Base-by-base conservation (phyloP, 331 rosid genomes). In the Spiraea crenata region DNA sequence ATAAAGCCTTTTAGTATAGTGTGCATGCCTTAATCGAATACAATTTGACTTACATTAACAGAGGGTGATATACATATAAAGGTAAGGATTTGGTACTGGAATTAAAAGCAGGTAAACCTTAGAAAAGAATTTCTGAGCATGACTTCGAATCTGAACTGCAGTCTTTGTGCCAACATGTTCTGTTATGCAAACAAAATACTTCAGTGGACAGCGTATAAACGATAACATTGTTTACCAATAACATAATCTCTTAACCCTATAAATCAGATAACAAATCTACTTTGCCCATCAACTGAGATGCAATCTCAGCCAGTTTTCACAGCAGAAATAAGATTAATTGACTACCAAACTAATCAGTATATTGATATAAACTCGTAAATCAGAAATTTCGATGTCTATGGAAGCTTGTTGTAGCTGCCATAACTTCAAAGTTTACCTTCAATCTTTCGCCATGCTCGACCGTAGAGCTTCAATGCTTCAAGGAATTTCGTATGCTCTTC, bases 401-500 rank as follows among this genome's bases (percentile, higher is more conserved):
- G 7, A 64, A 15, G 9, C 38, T 15, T 14, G 25, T 15, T 14
- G 25, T 45, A 16, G 11, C 31, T 25, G 31, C 2, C 2, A 25
- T 25, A 25, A 25, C 31, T 13, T n/a, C 67, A 4, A 49, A 52
- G 34, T 35, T 4, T 62, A 92, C 98, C 91, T 87, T 92, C 95
- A n/a, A 92, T 90, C 71, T 73, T 82, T 67, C 92, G 83, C 98
- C 98, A 92, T 2, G 90, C 92, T 7, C 98, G 86, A 35, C 98
- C 95, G 39, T 86, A 76, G 31, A 92, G 72, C 84, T 88, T 92
- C 15, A 92, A 73, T 59, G 96, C 96, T 65, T 92, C 98, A 34
- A 92, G 85, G 76, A 92, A 90, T 65, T 82, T 92, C 63, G 81
- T 74, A 31, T 92, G 98, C 78, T 92, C 98, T 71, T 92, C 96